Evolutionary conservation across 495 filamentous ascomycete genomes (phyloP), one percentile per base, ranked within the genome.

Genomic region (Hypoxylon fuscum): DNA sequence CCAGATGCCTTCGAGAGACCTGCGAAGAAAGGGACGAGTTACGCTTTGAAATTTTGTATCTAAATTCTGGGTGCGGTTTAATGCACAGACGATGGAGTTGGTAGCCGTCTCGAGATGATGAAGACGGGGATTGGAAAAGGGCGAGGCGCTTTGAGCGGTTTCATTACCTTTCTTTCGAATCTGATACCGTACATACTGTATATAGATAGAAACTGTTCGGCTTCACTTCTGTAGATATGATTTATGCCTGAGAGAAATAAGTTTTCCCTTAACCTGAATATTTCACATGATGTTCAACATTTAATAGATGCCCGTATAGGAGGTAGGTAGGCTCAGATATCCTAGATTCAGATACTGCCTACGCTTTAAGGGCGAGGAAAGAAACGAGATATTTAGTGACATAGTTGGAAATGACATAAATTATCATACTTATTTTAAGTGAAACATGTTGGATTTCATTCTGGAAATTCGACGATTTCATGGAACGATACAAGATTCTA

Each of bases 161-260:
- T 43, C 25, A 55, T 34, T 56, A 51, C 56, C 51, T 10, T 60
- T n/a, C n/a, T 60, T 61, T 43, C 45, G 56, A 45, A 20, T 21
- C 40, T 12, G 32, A 52, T 66, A 37, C 45, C 45, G 31, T 60
- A 42, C 41, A 38, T 11, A 3, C 8, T 55, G 41, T 65, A 65
- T 42, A 57, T 60, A 53, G 29, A 35, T 25, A 22, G 50, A 47
- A n/a, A 31, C 25, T 40, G 38, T 51, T 15, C 38, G 15, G 20
- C 14, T 57, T 48, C 27, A 14, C 27, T 21, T 18, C 45, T 41
- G 45, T 37, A 50, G 18, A 50, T 50, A 37, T 8, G 48, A 31
- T 46, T 12, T 11, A 21, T 45, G 47, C 37, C 22, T 51, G 48
- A 46, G 45, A 34, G 18, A 52, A 40, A 22, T 31, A 46, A 22